phyloP scores from a whole-genome alignment of 129 eudicot genomes.

The Flaveria sonorensis region DNA sequence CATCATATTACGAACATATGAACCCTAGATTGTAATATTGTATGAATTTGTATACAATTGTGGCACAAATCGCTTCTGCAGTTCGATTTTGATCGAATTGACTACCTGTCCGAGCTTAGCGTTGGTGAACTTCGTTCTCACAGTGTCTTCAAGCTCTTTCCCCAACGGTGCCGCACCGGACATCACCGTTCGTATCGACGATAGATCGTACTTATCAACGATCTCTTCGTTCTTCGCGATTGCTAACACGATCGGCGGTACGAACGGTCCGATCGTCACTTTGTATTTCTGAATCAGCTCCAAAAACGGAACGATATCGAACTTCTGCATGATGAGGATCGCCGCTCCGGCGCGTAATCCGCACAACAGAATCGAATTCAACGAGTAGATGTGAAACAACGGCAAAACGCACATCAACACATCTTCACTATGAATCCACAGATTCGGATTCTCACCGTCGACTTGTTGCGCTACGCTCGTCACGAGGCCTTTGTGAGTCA shows the following conservation, averaged over 20 bases:
- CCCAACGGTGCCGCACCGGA: constrained; percentile 98
- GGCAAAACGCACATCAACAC: constrained; percentile 83
- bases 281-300: constrained; percentile 64
- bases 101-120: constrained; percentile 89
- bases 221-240: constrained; percentile 70
- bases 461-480: constrained; percentile 95
- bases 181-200: constrained; percentile 67
- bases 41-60: not conserved
- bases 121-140: constrained; percentile 65
- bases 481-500: constrained; percentile 83
- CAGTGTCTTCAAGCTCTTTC: constrained; percentile 84
- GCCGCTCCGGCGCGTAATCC: constrained; percentile 89
- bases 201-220: constrained; percentile 65
- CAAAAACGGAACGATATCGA: constrained; percentile 64
- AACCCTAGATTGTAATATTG: not conserved
- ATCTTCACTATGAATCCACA: constrained; percentile 72
- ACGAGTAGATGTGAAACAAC: constrained; percentile 80
- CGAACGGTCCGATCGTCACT: constrained; percentile 85
- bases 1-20: not conserved
- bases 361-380: constrained; percentile 76
- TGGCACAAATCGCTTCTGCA: not conserved
- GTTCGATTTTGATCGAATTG: not conserved
- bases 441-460: constrained; percentile 94
- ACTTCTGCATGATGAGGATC: constrained; percentile 78
- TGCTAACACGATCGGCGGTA: constrained; percentile 84